Conservation (phyloP, 495 filamentous ascomycete genomes). For the Podospora australis region DNA sequence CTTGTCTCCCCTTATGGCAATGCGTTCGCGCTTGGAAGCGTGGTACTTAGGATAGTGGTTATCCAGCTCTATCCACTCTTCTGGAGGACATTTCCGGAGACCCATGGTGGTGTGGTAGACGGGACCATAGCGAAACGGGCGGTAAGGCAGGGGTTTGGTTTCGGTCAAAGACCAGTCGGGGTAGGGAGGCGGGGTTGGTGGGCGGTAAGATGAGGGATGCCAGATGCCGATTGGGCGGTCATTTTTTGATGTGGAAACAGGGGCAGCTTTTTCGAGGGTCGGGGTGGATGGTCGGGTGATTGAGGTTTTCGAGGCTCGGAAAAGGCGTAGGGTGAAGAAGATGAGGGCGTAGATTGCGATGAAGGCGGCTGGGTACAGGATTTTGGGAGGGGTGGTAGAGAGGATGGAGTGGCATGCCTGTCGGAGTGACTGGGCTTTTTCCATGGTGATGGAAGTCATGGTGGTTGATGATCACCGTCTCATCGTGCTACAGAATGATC, state of each 20-base stretch:
- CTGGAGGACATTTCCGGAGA: constrained; percentile 66
- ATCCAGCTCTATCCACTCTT: constrained; percentile 88
- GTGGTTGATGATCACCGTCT: no score
- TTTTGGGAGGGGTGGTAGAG: no score
- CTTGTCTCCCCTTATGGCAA: constrained; percentile 62
- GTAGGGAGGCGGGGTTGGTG: constrained; percentile 61
- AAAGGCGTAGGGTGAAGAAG: neutral
- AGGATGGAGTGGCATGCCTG: no score
- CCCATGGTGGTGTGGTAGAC: constrained; percentile 74
- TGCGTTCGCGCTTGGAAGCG: constrained; percentile 62
- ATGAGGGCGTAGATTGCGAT: neutral
- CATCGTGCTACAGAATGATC: no score
- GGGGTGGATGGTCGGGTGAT: neutral
- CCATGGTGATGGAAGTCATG: no score
- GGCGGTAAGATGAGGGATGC: constrained; percentile 60
- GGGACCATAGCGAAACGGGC: constrained; percentile 78
- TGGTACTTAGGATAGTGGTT: constrained; percentile 75
- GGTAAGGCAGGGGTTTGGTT: constrained; percentile 75
- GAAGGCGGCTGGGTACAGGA: no score
- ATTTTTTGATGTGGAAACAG: no score
- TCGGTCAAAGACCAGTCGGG: constrained; percentile 62
- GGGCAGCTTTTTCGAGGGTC: constrained; percentile 1
- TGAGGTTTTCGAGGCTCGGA: no score
- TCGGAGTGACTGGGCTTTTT: no score
- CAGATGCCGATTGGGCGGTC: constrained; percentile 46